Base-by-base conservation (phyloP, 345 rosid species). In the Cardiospermum halicacabum region DNA sequence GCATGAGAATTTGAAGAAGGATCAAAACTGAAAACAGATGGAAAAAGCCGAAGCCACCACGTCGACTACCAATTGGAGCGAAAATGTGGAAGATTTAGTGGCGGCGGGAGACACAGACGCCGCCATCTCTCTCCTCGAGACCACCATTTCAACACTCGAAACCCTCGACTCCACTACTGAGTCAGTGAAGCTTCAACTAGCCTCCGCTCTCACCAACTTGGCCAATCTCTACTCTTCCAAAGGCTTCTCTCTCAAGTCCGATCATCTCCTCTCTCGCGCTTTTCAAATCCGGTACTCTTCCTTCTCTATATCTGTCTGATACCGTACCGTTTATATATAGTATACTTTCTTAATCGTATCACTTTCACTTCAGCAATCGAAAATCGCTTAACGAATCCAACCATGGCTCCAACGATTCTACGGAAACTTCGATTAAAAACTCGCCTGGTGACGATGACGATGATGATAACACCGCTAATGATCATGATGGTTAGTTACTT, bases 231-330 rank as follows among this genome's bases (percentile, higher is more conserved):
- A 84, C 74, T 81, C 93, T 54, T 80, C 91, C 72, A 79, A 75
- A 11, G 88, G 91, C 12, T 85, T 86, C 71, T 86, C 96, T 30
- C 87, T 92, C 66, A 89, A 89, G 77, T 75, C 91, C 69, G 96
- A 89, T 28, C 75, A 86, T 26, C 78, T 84, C 18, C 81, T 71
- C 56, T 51, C 83, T 51, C 93, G 93, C 45, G 86, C 91, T 69
- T 69, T 87, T 11, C 56, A 77, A 64, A 64, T 89, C 56, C 58
- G 82, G 89, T 85, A 78, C 27, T 54, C 19, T 45, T 30, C 15
- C 53, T 10, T 12, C 26, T 30, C 54, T 43, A 10, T 22, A 34
- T 63, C 24, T 74, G 30, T 22, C 22, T 28, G 24, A 47, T 47
- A 0, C 45, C 7, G 48, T 60, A 57, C 50, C 42, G 49, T 32